These are phyloP conservation scores for Naganishia onofrii DNA, from an alignment of 768 basidiomycete genomes.

Conservation along the genomic window DNA sequence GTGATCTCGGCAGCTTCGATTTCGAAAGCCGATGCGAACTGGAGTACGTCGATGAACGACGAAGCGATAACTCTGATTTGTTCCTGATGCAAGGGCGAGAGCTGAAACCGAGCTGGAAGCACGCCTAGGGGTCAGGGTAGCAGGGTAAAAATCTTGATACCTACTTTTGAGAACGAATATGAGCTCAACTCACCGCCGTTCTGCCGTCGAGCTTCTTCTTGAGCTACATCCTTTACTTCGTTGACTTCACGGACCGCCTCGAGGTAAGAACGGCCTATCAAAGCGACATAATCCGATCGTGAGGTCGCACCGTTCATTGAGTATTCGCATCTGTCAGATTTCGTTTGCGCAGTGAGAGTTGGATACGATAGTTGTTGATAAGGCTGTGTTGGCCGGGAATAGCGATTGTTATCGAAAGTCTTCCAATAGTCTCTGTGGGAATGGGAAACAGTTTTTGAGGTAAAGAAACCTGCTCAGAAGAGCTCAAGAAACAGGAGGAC, in stretches of 20 bases:
- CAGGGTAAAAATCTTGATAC: neutral
- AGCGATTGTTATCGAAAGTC: too few species aligned
- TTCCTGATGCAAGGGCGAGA: neutral
- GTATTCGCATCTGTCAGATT: slow-evolving; percentile 14
- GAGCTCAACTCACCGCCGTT: slow-evolving; percentile 4
- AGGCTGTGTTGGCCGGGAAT: neutral
- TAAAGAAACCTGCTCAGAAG: neutral
- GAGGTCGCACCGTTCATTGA: slow-evolving; percentile 25
- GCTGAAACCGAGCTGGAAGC: neutral
- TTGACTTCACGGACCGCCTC: neutral
- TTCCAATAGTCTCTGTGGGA: too few species aligned
- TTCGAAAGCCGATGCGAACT: neutral
- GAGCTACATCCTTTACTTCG: neutral
- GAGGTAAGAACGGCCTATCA: slow-evolving; percentile 7
- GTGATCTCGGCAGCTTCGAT: neutral
- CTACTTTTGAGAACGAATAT: neutral
- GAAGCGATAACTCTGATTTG: neutral
- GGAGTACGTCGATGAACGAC: neutral
- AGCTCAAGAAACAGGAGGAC: neutral
- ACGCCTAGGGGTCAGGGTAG: neutral
- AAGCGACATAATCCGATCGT: slow-evolving; percentile 1
- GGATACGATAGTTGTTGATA: neutral
- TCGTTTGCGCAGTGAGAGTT: neutral
- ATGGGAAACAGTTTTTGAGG: too few species aligned
- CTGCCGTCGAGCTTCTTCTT: neutral